A percentile compares a stretch with the other conserved stretches of the same genome.
Evolutionary conservation across 192 early-diverging fungal genomes (phyloP).

Genomic region (Coemansia sp.): DNA sequence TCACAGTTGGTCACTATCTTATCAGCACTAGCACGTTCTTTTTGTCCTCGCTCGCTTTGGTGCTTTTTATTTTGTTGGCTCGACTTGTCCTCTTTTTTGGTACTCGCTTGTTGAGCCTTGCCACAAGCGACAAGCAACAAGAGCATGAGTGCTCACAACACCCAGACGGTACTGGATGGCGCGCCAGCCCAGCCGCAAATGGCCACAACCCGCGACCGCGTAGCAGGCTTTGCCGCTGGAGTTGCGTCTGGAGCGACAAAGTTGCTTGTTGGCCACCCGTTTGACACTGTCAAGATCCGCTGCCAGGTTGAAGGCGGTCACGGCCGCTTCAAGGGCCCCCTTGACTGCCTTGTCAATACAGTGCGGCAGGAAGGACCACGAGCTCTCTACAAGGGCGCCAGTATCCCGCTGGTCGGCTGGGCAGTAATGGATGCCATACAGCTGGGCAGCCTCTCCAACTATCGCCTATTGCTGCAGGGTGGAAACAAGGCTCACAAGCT

Average conservation of each 20-base stretch:
- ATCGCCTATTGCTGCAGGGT: conserved; percentile 67
- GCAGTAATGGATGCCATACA: conserved; percentile 76
- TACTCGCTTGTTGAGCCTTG: background rate
- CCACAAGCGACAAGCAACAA: conserved; percentile 8
- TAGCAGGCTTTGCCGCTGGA: conserved; percentile 70
- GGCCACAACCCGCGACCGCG: conserved; percentile 52
- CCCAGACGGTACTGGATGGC: conserved; percentile 5
- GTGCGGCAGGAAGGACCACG: conserved; percentile 66
- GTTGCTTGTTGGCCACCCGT: conserved; percentile 77
- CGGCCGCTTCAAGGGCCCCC: conserved; percentile 68
- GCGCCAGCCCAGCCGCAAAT: conserved; percentile 17
- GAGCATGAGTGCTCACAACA: background rate
- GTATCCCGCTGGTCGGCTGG: conserved; percentile 90
- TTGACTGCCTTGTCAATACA: conserved; percentile 68
- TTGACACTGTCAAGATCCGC: conserved; percentile 80
- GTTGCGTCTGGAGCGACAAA: conserved; percentile 76
- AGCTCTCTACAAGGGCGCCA: conserved; percentile 91
- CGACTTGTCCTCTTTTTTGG: background rate
- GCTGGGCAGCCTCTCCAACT: conserved; percentile 82
- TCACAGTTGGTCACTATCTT: background rate
- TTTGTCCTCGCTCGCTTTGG: background rate
- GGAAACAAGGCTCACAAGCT: conserved; percentile 60
- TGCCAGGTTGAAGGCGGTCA: conserved; percentile 69
- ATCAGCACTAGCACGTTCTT: background rate
- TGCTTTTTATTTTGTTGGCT: background rate